These are phyloP conservation scores for Spironucleus salmonicida DNA, from an alignment of 208 protist species.

Conservation along the genomic window DNA sequence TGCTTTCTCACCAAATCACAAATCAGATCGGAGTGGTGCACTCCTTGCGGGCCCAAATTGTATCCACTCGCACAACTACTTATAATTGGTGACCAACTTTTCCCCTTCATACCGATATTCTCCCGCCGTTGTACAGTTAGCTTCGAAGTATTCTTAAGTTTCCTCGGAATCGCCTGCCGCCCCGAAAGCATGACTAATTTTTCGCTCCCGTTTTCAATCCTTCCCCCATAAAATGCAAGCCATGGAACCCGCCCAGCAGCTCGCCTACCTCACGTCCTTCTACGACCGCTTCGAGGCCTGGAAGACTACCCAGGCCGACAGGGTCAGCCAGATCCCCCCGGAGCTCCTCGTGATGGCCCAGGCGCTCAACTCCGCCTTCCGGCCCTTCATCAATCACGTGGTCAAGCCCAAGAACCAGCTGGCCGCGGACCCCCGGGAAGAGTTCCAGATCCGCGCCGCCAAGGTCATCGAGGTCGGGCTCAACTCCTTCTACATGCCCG, in stretches of 20 bases:
- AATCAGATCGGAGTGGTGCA: too few relatives aligned
- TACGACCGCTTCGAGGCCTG: background rate
- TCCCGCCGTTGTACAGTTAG: too few relatives aligned
- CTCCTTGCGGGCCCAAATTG: too few relatives aligned
- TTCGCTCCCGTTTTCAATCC: too few relatives aligned
- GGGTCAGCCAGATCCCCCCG: background rate
- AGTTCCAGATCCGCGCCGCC: background rate
- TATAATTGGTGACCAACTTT: too few relatives aligned
- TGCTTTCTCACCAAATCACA: too few relatives aligned
- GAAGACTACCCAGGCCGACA: background rate
- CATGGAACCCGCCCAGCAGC: background rate
- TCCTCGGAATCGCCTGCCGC: too few relatives aligned
- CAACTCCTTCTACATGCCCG: constrained; percentile 34
- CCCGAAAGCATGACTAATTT: too few relatives aligned
- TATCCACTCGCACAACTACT: too few relatives aligned
- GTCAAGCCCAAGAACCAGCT: background rate
- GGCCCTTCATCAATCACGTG: background rate
- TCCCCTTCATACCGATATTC: too few relatives aligned
- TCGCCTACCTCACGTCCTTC: background rate
- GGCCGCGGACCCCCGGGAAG: background rate
- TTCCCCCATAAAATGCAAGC: too few relatives aligned
- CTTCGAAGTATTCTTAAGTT: too few relatives aligned
- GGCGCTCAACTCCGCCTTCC: background rate
- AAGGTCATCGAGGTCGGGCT: constrained; percentile 1
- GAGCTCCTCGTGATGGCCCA: background rate